Percentiles rank a stretch among this genome's conserved stretches.
These are phyloP conservation scores for Saccharomyces mikatae DNA, from an alignment of 805 yeast genomes.

Conservation along the genomic window DNA sequence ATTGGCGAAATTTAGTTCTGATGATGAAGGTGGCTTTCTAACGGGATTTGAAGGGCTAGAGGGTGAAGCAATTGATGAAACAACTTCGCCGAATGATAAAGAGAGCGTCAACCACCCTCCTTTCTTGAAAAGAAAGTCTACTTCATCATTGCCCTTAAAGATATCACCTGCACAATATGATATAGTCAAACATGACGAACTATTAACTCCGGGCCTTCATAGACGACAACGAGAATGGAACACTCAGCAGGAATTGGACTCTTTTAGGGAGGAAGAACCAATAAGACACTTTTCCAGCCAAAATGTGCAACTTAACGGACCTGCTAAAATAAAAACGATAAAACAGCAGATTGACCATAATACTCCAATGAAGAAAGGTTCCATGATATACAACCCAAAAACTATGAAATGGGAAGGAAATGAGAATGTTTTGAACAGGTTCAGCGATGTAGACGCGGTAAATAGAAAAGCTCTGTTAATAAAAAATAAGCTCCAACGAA, in stretches of 20 bases:
- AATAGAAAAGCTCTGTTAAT: slow-evolving; percentile 22
- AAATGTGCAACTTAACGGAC: neutral
- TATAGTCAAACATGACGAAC: slow-evolving; percentile 19
- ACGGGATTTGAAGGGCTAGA: neutral
- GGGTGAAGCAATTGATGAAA: slow-evolving; percentile 14
- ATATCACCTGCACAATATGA: slow-evolving; percentile 25
- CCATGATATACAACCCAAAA: slow-evolving; percentile 26
- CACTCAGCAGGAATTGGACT: slow-evolving; percentile 12
- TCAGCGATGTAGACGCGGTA: slow-evolving; percentile 16
- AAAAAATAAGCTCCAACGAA: slow-evolving; percentile 2
- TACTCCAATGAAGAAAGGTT: slow-evolving; percentile 27
- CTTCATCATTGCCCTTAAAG: slow-evolving; percentile 10
- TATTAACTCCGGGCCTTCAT: slow-evolving; percentile 24
- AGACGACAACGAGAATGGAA: slow-evolving; percentile 20
- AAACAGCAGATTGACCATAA: slow-evolving; percentile 30
- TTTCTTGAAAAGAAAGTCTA: slow-evolving; percentile 14
- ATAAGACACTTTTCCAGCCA: neutral
- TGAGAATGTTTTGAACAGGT: slow-evolving; percentile 20
- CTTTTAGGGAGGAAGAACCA: slow-evolving; percentile 16
- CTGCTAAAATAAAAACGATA: slow-evolving; percentile 21
- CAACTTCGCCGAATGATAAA: slow-evolving; percentile 18
- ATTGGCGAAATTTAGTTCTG: neutral
- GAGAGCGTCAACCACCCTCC: slow-evolving; percentile 23
- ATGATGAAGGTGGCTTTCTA: neutral
- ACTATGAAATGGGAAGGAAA: slow-evolving; percentile 29